Evolutionary conservation across 371 early-diverging fungal species (phyloP).

Genomic region (Entomophthora muscae): DNA sequence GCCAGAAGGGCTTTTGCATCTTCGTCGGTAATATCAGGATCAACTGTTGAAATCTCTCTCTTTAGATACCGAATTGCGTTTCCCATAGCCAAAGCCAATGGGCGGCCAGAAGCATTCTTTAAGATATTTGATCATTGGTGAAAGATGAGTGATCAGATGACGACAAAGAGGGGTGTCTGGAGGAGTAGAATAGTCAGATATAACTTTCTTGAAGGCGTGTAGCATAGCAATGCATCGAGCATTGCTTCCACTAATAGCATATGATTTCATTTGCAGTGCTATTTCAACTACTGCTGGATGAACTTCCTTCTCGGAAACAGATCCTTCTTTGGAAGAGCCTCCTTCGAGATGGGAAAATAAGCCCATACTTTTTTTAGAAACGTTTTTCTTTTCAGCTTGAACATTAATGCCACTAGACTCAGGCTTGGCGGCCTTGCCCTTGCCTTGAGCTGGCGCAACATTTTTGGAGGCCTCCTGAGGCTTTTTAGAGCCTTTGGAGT

Average conservation of each 20-base stretch:
- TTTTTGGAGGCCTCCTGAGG: not conserved
- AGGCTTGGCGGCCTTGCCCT: conserved; percentile 15
- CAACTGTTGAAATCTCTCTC: conserved; percentile 54
- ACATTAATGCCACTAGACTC: conserved; percentile 13
- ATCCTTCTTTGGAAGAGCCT: conserved; percentile 29
- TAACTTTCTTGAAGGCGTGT: conserved; percentile 67
- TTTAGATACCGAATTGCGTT: conserved; percentile 86
- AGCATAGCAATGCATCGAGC: conserved; percentile 76
- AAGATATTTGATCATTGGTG: conserved; percentile 79
- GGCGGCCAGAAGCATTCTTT: conserved; percentile 43
- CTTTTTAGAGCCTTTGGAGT: conserved; percentile 16
- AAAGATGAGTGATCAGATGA: conserved; percentile 62
- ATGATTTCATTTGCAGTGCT: conserved; percentile 71
- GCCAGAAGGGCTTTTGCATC: conserved; percentile 39
- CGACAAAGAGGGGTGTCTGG: conserved; percentile 63
- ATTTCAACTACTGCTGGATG: conserved; percentile 77
- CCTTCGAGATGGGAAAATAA: conserved; percentile 46
- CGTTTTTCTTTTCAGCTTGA: conserved; percentile 18
- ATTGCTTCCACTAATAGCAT: conserved; percentile 78
- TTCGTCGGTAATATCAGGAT: conserved; percentile 60
- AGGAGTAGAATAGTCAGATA: conserved; percentile 81
- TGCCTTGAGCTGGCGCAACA: conserved; percentile 5
- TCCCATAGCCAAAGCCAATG: conserved; percentile 88
- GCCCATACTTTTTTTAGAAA: conserved; percentile 20
- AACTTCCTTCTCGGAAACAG: conserved; percentile 33